Evolutionary conservation across 768 basidiomycete genomes (phyloP), one percentile per base, ranked within the genome.

Genomic region (Sutorius australiensis): DNA sequence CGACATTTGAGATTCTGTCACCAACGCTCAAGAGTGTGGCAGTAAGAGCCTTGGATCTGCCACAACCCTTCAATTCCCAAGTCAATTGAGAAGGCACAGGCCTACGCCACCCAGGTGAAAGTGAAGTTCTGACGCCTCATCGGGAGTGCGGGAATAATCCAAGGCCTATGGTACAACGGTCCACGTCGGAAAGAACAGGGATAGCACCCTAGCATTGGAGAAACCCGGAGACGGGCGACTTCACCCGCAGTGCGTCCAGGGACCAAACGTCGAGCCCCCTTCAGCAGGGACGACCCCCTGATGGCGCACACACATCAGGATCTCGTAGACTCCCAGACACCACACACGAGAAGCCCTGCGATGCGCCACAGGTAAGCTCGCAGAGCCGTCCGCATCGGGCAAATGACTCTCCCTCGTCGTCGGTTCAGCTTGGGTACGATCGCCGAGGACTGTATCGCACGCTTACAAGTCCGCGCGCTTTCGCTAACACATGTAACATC

Each of bases 1-100:
- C 80, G 27, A 94, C 92, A 83, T 95, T 95, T 61, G 83, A 90
- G 41, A 79, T 91, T 34, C 72, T 95, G 28, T 80, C 89, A 1
- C 61, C 73, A 3, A 79, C 83, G 52, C 71, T 84, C 57, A 92
- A 94, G 79, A 88, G 85, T 57, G 67, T 95, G 5, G 89, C 90
- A 0, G 87, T 94, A 21, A 77, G 92, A 19, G 70, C 83, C 9
- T 81, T 75, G 58, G 90, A 92, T 65, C 81, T 87, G 8, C 90
- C 92, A 10, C 90, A 92, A 53, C 89, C 92, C 1, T 93, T 89
- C 67, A 24, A 24, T 24, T 24, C 24, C 24, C 24, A 24, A 24
- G 24, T 4, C 24, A 4, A 83, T 92, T 33, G 93, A 90, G 91
- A 95, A 94, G 89, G 79, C 87, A 0, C 80, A 83, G 19, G 83